These are phyloP conservation scores for Apophysomyces elegans DNA, from an alignment of 371 early-diverging fungal species.

Conservation along the genomic window DNA sequence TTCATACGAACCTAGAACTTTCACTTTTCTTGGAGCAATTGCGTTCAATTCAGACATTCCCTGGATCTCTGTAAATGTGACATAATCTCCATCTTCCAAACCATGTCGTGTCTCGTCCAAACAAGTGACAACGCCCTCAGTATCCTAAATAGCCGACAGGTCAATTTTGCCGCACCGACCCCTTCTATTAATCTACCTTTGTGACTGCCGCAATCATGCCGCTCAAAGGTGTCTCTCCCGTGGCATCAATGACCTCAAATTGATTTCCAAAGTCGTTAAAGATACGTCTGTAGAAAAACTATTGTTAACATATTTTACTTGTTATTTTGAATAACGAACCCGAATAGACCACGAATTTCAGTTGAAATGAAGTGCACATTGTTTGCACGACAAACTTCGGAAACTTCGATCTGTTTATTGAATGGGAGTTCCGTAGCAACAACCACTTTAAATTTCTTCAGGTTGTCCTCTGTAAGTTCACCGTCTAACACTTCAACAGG, in stretches of 20 bases:
- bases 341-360: conserved; percentile 95
- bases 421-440: conserved; percentile 86
- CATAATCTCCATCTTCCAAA: conserved; percentile 95
- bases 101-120: conserved; percentile 97
- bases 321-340: conserved; percentile 48
- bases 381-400: conserved; percentile 85
- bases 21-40: conserved; percentile 81
- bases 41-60: conserved; percentile 93
- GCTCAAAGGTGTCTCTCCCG: conserved; percentile 91
- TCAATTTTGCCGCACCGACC: background rate
- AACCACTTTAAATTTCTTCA: conserved; percentile 85
- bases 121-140: conserved; percentile 92
- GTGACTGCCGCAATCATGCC: conserved; percentile 96
- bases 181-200: conserved; percentile 40
- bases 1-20: conserved; percentile 66
- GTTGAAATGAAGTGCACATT: conserved; percentile 94
- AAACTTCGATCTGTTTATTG: conserved; percentile 84
- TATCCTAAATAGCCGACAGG: conserved; percentile 49
- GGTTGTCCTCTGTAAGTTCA: conserved; percentile 71
- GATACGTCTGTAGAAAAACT: conserved; percentile 48
- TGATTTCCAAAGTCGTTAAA: conserved; percentile 98
- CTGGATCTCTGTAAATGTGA: conserved; percentile 91
- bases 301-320: background rate
- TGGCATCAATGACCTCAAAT: conserved; percentile 91
- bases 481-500: conserved; percentile 86